Conservation (phyloP, 106 monocot species). For the Phalaenopsis aphrodite region DNA sequence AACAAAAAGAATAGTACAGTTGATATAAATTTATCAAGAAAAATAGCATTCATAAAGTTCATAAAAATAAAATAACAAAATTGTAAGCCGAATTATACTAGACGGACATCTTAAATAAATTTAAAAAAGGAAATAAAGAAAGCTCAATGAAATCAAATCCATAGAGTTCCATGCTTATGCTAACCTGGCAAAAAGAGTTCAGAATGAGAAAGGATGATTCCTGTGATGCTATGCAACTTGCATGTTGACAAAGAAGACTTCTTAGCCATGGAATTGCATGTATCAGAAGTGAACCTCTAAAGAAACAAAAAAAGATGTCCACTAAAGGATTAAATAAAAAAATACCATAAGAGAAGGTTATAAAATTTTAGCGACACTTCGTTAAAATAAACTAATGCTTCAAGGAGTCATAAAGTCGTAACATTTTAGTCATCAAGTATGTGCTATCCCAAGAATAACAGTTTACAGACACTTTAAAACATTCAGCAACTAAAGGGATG, state of each 20-base stretch:
- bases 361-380: not conserved
- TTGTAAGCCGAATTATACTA: not conserved
- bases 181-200: constrained; percentile 78
- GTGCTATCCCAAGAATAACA: too few species aligned
- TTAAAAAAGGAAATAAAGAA: not conserved
- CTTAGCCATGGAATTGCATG: constrained; percentile 71
- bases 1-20: not conserved
- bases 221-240: constrained; percentile 74
- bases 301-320: not conserved
- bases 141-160: not conserved
- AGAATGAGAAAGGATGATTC: constrained; percentile 48
- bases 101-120: not conserved
- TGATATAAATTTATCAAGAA: not conserved
- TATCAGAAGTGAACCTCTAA: constrained; percentile 62
- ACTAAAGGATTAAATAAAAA: not conserved
- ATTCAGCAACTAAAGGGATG: too few species aligned
- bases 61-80: not conserved
- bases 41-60: not conserved
- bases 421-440: too few species aligned
- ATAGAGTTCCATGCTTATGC: not conserved
- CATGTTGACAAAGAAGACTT: constrained; percentile 51
- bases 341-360: not conserved
- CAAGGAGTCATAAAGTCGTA: not conserved
- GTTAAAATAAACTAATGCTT: not conserved
- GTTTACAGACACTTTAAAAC: too few species aligned